Base-by-base conservation (phyloP, 768 basidiomycete species). In the Podaxis sp. region DNA sequence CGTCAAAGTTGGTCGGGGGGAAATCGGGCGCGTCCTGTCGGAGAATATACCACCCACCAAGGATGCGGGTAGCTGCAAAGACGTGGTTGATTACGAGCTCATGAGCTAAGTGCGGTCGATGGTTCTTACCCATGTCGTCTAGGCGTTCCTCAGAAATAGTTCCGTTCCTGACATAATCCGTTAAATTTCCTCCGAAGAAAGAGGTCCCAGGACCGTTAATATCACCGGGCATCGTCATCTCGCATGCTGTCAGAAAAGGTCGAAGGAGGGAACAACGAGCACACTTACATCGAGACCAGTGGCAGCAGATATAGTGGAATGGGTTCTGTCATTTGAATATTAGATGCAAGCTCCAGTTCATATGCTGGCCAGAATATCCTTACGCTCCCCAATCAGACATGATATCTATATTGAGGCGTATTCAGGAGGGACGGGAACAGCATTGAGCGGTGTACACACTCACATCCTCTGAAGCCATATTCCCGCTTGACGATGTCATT, bases 321-420 rank as follows among this genome's bases (percentile, higher is more conserved):
- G 77, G 26, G 84, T 84, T 4, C 77, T 79, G 48, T n/a, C 44
- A 1, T 33, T 7, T 26, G 15, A 39, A 40, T 55, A 19, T 12
- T 3, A 54, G 40, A 46, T 2, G 19, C 44, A 19, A 46, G 44
- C 1, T n/a, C 17, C 30, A 33, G 19, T 11, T 9, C 15, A n/a
- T 6, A n/a, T 40, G 28, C 28, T 7, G 19, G n/a, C 17, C 44
- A 3, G 7, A 26, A 46, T 49, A 26, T 22, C 5, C 80, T 70
- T 68, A 82, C 80, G 88, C 90, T 52, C 71, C 67, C 90, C 90
- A 92, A 73, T 92, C 91, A 11, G 87, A 87, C 86, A 90, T 84
- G 58, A 92, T 81, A 70, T 80, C 84, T 84, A 63, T 1, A 46
- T 7, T 7, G 9, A 46, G 19, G 4, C 1, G 3, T 46, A 7